Percentiles rank a stretch among this genome's conserved stretches.
Evolutionary conservation across 192 early-diverging fungal species (phyloP).

Genomic region (Linnemannia schmuckeri): DNA sequence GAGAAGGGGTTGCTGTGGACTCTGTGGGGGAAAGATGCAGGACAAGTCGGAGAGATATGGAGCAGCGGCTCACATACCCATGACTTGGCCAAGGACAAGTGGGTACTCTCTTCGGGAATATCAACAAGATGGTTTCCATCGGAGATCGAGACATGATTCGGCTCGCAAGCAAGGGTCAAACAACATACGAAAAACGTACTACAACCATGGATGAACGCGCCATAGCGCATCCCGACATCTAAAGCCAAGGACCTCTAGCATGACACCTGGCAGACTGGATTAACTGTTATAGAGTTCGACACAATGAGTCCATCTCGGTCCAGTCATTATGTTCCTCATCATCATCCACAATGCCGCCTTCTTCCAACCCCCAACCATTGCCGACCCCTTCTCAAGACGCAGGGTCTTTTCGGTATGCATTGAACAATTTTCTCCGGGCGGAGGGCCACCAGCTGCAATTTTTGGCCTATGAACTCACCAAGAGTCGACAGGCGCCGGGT

Average conservation of each 20-base stretch:
- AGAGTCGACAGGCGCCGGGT: no score
- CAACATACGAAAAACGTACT: not conserved
- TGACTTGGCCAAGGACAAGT: not conserved
- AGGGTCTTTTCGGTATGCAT: no score
- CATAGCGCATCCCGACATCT: not conserved
- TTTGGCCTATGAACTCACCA: no score
- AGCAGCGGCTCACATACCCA: not conserved
- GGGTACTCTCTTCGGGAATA: not conserved
- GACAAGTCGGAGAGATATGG: no score
- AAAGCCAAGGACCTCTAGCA: not conserved
- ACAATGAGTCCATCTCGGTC: not conserved
- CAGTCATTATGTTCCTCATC: not conserved
- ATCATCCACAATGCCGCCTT: not conserved
- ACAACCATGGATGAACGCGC: not conserved
- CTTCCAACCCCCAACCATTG: no score
- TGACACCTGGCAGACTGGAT: not conserved
- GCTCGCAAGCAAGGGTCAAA: not conserved
- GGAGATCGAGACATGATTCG: not conserved
- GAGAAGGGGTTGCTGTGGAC: not conserved
- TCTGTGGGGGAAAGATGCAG: not conserved
- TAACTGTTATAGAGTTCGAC: not conserved
- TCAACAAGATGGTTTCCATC: conserved; percentile 17
- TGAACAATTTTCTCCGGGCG: no score
- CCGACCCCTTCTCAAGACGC: no score
- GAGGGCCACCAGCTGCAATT: no score